Evolutionary conservation across 768 basidiomycete species (phyloP), one percentile per base, ranked within the genome.

Genomic region (Mycena chlorophos): DNA sequence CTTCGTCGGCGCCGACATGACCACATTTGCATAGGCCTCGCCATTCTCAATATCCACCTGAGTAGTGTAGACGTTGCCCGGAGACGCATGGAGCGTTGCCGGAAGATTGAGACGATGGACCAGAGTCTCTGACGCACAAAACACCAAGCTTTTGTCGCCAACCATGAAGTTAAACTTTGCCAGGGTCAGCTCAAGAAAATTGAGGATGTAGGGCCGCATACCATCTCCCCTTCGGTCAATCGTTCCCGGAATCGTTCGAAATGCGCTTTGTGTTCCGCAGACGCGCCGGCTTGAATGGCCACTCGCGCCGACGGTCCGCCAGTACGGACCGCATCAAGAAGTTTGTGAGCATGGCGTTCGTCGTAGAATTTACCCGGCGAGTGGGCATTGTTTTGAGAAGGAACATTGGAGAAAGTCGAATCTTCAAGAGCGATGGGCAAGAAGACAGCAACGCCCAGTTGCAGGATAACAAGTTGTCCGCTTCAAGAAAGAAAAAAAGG

Each of bases 311-410:
- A 77, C 0, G 80, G 72, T 4, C 83, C 82, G 5, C 73, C 74
- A 14, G 78, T 73, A 40, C 78, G 77, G 27, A 89, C 63, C 5
- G 84, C 75, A 51, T 77, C 71, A n/a, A 86, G 71, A 50, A 88
- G 68, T n/a, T 71, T 66, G 29, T 75, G 64, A 2, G 82, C 82
- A 55, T 78, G 68, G 27, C 77, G 65, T 27, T 71, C 66, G 34
- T 68, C 69, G 63, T 87, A 88, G 62, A 89, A 88, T 61, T 84
- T 78, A 19, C 85, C 88, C 1, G 85, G 78, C 8, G 78, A 76
- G 17, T 46, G 30, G 14, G 12, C 42, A 28, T 20, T 25, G 45
- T 22, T 13, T 46, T 46, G 20, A 12, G 25, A 22, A 19, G 71
- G 67, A 31, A 79, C 76, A 17, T 75, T 69, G 38, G 75, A 73